Conservation (phyloP, 371 early-diverging fungal species). For the Massospora cicadina region DNA sequence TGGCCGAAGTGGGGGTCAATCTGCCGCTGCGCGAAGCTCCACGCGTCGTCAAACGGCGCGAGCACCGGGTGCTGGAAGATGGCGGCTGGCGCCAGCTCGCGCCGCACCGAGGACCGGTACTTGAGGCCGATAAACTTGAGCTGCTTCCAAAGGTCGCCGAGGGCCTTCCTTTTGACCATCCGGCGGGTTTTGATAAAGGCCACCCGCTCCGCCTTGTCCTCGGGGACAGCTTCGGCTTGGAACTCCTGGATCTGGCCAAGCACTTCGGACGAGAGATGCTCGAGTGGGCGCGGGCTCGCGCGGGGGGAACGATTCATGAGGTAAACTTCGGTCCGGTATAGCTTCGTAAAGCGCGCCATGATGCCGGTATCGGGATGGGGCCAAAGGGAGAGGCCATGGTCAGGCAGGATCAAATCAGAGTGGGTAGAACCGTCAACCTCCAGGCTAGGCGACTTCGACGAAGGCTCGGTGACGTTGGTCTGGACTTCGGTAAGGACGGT, state of each 20-base stretch:
- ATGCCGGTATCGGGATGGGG: neutral
- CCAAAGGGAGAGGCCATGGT: neutral
- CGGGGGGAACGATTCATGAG: neutral
- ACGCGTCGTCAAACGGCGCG: neutral
- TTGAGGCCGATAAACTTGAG: constrained; percentile 57
- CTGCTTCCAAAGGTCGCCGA: constrained; percentile 70
- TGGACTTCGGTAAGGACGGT: constrained; percentile 17
- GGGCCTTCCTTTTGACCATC: constrained; percentile 64
- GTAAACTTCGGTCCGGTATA: neutral
- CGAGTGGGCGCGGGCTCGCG: neutral
- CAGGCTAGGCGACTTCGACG: constrained; percentile 1
- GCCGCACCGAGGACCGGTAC: constrained; percentile 1
- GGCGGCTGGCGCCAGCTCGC: neutral
- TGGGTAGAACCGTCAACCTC: neutral
- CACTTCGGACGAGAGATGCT: neutral
- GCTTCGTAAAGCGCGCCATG: neutral
- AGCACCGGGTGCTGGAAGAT: constrained; percentile 3
- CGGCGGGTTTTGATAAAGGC: constrained; percentile 42
- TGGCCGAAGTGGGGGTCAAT: constrained; percentile 15
- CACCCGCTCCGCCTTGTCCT: neutral
- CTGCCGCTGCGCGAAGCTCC: constrained; percentile 10
- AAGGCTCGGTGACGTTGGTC: constrained; percentile 16
- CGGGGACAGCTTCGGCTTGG: constrained; percentile 5
- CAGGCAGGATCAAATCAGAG: neutral
- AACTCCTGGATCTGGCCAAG: neutral